These are phyloP conservation scores for Maudiozyma pseudohumilis DNA, from an alignment of 805 yeast genomes.

Conservation along the genomic window DNA sequence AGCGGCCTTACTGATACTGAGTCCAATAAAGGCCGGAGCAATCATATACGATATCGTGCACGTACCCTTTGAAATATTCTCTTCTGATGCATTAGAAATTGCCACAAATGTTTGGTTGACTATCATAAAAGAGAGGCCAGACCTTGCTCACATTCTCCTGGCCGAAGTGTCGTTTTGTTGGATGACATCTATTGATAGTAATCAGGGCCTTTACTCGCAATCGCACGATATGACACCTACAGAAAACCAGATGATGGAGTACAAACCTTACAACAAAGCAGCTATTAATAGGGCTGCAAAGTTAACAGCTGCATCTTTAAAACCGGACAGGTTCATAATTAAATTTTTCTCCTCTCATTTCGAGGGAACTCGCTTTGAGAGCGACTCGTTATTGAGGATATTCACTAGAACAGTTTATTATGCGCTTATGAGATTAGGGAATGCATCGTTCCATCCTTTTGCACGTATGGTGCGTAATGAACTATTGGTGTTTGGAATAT, in stretches of 20 bases:
- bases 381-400: slow-evolving; percentile 56
- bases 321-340: slow-evolving; percentile 63
- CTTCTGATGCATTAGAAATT: slow-evolving; percentile 46
- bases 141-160: slow-evolving; percentile 47
- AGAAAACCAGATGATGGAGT: slow-evolving; percentile 71
- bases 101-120: slow-evolving; percentile 77
- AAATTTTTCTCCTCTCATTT: slow-evolving; percentile 64
- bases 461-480: slow-evolving; percentile 70
- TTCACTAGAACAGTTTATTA: slow-evolving; percentile 52
- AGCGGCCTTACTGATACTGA: slow-evolving; percentile 34
- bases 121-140: slow-evolving; percentile 56
- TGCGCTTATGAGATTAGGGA: slow-evolving; percentile 41
- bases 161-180: slow-evolving; percentile 62
- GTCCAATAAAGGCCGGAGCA: slow-evolving; percentile 33
- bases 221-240: slow-evolving; percentile 46
- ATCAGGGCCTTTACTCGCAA: slow-evolving; percentile 55
- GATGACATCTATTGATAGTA: slow-evolving; percentile 51
- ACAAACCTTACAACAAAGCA: slow-evolving; percentile 69
- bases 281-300: slow-evolving; percentile 44
- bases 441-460: slow-evolving; percentile 75
- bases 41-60: slow-evolving; percentile 40
- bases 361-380: slow-evolving; percentile 66
- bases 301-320: slow-evolving; percentile 38
- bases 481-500: slow-evolving; percentile 56
- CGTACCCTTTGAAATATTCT: slow-evolving; percentile 63